Conservation (phyloP, 2,329 filamentous ascomycete species). For the Trichoderma atroviride region DNA sequence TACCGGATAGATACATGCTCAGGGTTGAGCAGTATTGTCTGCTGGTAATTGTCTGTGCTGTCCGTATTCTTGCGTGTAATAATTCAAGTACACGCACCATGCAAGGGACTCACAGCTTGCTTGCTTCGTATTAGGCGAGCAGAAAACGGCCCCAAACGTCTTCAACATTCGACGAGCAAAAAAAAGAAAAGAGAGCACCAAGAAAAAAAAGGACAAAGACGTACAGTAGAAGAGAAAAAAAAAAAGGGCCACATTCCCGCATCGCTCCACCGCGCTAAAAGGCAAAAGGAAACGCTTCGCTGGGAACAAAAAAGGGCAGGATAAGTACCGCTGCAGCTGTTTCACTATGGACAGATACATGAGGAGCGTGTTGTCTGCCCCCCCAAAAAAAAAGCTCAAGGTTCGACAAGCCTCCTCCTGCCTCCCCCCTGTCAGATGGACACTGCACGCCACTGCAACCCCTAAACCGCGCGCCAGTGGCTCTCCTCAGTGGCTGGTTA, state of each 20-base stretch:
- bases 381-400: conserved; percentile 4
- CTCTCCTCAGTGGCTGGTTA: neutral
- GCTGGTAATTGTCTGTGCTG: neutral
- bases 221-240: neutral
- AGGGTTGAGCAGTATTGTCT: neutral
- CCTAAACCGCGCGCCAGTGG: conserved; percentile 25
- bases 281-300: conserved; percentile 16
- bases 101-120: neutral
- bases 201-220: neutral
- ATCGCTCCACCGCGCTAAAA: conserved; percentile 8
- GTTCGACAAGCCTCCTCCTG: conserved; percentile 5
- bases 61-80: neutral
- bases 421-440: neutral
- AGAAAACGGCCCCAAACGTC: neutral
- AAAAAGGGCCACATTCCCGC: conserved; percentile 10
- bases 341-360: conserved; percentile 19
- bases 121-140: neutral
- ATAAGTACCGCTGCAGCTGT: conserved; percentile 22
- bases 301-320: neutral
- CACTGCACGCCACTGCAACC: conserved; percentile 21
- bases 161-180: conserved; percentile 2
- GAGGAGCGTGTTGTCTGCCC: neutral
- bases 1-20: neutral
- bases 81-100: neutral
- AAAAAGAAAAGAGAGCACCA: neutral